Conservation (phyloP, 2,329 filamentous ascomycete species). For the Penicillium vulpinum region DNA sequence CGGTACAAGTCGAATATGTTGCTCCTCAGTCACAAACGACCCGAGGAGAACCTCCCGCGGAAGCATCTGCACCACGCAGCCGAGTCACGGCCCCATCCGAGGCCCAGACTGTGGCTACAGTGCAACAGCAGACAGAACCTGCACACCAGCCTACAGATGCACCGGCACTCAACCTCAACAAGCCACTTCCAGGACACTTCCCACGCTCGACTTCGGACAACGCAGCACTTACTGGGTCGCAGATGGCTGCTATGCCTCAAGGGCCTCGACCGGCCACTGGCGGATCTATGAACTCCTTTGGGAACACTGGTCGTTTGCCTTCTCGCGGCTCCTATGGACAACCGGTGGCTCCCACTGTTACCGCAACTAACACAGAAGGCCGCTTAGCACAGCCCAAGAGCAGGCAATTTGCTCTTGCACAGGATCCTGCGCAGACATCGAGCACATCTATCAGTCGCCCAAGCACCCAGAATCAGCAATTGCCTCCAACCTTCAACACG, state of each 20-base stretch:
- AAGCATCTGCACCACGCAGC: conserved; percentile 18
- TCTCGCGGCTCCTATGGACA: conserved; percentile 82
- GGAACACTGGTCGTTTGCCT: conserved; percentile 60
- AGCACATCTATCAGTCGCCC: conserved; percentile 60
- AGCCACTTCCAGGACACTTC: conserved; percentile 52
- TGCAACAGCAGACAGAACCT: conserved; percentile 10
- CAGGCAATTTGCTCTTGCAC: conserved; percentile 67
- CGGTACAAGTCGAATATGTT: conserved; percentile 97
- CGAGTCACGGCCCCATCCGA: conserved; percentile 9
- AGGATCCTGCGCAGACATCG: conserved; percentile 53
- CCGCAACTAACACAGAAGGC: conserved; percentile 84
- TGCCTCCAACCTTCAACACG: conserved; percentile 59
- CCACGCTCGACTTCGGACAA: conserved; percentile 60
- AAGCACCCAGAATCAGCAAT: conserved; percentile 58
- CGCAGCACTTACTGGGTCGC: conserved; percentile 52
- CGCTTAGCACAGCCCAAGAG: conserved; percentile 79
- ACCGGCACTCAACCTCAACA: conserved; percentile 23
- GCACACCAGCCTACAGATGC: conserved; percentile 2
- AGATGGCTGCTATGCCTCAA: conserved; percentile 42
- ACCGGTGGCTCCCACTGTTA: conserved; percentile 81
- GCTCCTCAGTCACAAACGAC: conserved; percentile 83
- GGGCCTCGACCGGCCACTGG: conserved; percentile 72
- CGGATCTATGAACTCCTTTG: conserved; percentile 70
- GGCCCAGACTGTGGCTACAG: conserved; percentile 4
- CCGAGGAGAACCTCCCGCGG: conserved; percentile 57